Evolutionary conservation across 2,329 filamentous ascomycete species (phyloP).

Genomic region (Aspergillus sp.): DNA sequence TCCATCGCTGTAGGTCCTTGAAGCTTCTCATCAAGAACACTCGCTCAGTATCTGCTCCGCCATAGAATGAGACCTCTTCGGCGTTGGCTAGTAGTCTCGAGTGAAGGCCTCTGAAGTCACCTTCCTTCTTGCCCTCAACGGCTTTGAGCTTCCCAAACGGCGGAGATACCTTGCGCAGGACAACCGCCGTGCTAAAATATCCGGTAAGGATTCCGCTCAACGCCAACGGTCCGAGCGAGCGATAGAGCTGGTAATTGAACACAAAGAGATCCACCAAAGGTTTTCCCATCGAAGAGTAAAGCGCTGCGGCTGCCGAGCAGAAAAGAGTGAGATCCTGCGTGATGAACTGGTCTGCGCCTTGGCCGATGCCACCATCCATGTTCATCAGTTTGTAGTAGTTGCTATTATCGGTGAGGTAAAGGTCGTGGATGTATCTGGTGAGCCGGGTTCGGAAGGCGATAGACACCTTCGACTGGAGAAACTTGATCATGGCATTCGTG

Average conservation of each 20-base stretch:
- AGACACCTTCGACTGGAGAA: slow-evolving; percentile 91
- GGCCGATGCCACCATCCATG: slow-evolving; percentile 82
- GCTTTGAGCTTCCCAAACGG: slow-evolving; percentile 96
- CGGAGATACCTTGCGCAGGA: slow-evolving; percentile 78
- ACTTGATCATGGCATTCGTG: slow-evolving; percentile 99
- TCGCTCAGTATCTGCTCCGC: slow-evolving; percentile 89
- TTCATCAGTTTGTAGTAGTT: slow-evolving; percentile 96
- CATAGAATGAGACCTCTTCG: slow-evolving; percentile 96
- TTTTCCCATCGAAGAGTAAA: slow-evolving; percentile 97
- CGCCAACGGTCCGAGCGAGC: slow-evolving; percentile 78
- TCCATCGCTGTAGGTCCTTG: slow-evolving; percentile 85
- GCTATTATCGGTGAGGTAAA: slow-evolving; percentile 88
- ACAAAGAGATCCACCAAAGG: slow-evolving; percentile 94
- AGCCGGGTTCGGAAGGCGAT: slow-evolving; percentile 94
- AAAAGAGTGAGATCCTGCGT: slow-evolving; percentile 94
- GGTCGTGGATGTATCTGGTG: slow-evolving; percentile 91
- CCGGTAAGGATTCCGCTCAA: slow-evolving; percentile 79
- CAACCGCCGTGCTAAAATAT: slow-evolving; percentile 87
- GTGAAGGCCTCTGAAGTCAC: slow-evolving; percentile 86
- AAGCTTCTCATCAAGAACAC: slow-evolving; percentile 86
- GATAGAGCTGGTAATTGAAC: slow-evolving; percentile 96
- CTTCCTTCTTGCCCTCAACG: slow-evolving; percentile 88
- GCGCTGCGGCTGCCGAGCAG: slow-evolving; percentile 79
- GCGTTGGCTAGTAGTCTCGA: slow-evolving; percentile 90
- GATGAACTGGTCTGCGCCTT: slow-evolving; percentile 92